phyloP scores from a whole-genome alignment of 2,329 filamentous ascomycete genomes.

The Alternaria brassicicola region DNA sequence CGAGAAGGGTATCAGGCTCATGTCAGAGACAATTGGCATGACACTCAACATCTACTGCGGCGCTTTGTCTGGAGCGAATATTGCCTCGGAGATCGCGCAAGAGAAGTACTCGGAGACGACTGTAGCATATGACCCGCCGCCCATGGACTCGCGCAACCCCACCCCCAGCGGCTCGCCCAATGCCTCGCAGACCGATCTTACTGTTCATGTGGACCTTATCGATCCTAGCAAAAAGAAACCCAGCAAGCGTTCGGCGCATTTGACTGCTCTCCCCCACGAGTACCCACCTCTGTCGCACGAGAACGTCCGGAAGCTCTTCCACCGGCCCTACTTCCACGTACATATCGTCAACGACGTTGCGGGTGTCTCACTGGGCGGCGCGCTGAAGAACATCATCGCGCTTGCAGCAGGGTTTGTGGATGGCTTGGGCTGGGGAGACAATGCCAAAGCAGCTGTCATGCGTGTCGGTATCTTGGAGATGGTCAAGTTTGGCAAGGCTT shows the following conservation, averaged over 20 bases:
- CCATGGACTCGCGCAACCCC: constrained; percentile 80
- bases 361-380: constrained; percentile 91
- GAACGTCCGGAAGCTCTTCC: constrained; percentile 84
- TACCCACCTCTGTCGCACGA: constrained; percentile 87
- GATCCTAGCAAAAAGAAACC: constrained; percentile 60
- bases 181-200: constrained; percentile 57
- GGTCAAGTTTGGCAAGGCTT: constrained; percentile 92
- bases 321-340: constrained; percentile 97
- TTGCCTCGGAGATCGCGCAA: constrained; percentile 89
- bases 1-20: constrained; percentile 82
- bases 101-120: constrained; percentile 99
- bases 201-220: constrained; percentile 56
- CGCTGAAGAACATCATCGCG: constrained; percentile 96
- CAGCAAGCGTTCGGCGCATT: constrained; percentile 67
- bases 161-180: constrained; percentile 61
- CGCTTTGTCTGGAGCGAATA: constrained; percentile 93
- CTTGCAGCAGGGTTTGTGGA: constrained; percentile 94
- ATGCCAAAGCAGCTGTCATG: constrained; percentile 98
- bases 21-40: constrained; percentile 93
- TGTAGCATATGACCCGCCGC: constrained; percentile 91
- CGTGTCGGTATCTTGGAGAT: constrained; percentile 94
- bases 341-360: constrained; percentile 94
- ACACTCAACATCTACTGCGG: constrained; percentile 95
- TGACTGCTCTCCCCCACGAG: constrained; percentile 77
- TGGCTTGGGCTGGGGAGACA: constrained; percentile 96